Base-by-base conservation (phyloP, 1,284 basidiomycete genomes). In the Rhizoctonia solani region DNA sequence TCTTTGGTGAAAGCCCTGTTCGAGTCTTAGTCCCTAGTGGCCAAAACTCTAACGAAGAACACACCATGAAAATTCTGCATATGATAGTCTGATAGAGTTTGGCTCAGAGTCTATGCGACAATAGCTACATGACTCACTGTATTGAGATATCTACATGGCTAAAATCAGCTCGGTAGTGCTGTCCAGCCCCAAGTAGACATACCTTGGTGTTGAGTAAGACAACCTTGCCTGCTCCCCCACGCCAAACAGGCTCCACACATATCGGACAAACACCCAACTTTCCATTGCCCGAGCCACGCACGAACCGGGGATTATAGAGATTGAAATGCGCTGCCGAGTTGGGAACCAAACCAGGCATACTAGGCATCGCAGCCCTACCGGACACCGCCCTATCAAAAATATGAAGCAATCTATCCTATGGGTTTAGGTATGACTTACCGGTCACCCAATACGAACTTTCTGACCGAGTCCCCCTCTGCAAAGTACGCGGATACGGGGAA, bases 211-310 rank as follows among this genome's bases (percentile, higher is more conserved):
- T 83, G 23, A 91, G 76, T 88, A 90, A 91, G 32, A 87, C 72
- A 39, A 80, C 79, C 72, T 82, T 83, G 5, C 83, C 83, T 68
- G 83, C 82, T 0, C 90, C 89, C 0, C 89, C 89, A 11, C 89
- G 81, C 44, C 77, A 78, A 5, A 74, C 74, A 32, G 78, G 74
- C 76, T 92, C 90, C 47, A 85, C 76, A 73, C 91, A 93, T 47
- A 92, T 83, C 0, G 90, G 89, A 73, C 91, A 93, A 30, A 92
- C 72, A 0, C 90, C 91, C 0, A 87, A 82, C 77, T 93, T 92
- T 11, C 83, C 81, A 0, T 77, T 76, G 3, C 89, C 89, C 46
- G 79, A 81, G 9, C 90, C 91, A 72, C 83, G 86, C 50, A 90
- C 87, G 71, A 89, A 89, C 6, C 90, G 82, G 4, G 90, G 89